phyloP scores from a whole-genome alignment of 371 early-diverging fungal genomes.

The Zychaea mexicana region DNA sequence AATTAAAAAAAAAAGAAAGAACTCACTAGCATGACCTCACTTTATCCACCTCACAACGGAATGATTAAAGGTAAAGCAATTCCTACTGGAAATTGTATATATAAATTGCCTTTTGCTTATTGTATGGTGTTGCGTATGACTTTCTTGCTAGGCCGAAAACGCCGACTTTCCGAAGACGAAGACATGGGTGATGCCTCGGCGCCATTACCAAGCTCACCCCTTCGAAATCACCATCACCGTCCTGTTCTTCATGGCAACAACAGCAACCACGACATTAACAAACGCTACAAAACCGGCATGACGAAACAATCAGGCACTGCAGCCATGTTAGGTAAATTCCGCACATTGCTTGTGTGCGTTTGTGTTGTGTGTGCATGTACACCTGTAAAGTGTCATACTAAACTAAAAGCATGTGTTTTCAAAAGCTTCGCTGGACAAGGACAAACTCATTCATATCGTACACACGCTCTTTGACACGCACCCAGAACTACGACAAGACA shows the following conservation, averaged over 20 bases:
- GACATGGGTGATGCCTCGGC: conserved; percentile 42
- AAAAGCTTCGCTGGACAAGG: conserved; percentile 68
- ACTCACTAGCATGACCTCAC: not conserved
- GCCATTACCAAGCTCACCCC: too few species aligned
- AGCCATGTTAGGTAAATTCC: conserved; percentile 31
- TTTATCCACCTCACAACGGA: conserved; percentile 9
- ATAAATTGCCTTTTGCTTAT: not conserved
- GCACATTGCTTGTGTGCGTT: too few species aligned
- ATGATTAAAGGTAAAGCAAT: conserved; percentile 17
- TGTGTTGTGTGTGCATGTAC: too few species aligned
- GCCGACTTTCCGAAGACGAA: conserved; percentile 51
- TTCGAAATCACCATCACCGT: not conserved
- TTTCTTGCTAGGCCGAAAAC: conserved; percentile 35
- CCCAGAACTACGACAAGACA: conserved; percentile 70
- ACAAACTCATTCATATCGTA: conserved; percentile 76
- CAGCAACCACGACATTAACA: conserved; percentile 20
- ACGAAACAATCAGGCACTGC: conserved; percentile 32
- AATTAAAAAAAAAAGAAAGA: not conserved
- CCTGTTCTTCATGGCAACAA: conserved; percentile 13
- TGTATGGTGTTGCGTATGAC: not conserved
- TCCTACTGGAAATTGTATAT: too few species aligned
- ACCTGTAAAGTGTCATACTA: too few species aligned
- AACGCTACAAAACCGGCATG: conserved; percentile 25
- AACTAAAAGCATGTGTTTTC: too few species aligned
- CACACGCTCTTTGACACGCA: conserved; percentile 70